phyloP scores from a whole-genome alignment of 2,329 filamentous ascomycete species.

The Dissoconium aciculare region DNA sequence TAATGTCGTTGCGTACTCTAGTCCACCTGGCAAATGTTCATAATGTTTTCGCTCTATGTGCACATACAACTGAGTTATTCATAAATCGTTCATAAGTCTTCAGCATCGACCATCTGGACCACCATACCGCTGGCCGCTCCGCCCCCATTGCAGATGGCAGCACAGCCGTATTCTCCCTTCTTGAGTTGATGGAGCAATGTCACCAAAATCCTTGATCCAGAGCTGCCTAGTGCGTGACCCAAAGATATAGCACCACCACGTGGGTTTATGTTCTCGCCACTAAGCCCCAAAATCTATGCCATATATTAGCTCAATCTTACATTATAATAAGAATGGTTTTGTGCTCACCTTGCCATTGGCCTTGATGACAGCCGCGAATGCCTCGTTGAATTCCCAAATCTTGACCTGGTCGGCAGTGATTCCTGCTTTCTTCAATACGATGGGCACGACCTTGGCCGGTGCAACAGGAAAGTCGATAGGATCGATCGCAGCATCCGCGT shows the following conservation, averaged over 20 bases:
- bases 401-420: slow-evolving; percentile 85
- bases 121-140: slow-evolving; percentile 84
- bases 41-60: no score
- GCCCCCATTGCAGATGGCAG: slow-evolving; percentile 92
- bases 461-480: slow-evolving; percentile 90
- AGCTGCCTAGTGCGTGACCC: slow-evolving; percentile 85
- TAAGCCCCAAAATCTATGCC: slow-evolving; percentile 60
- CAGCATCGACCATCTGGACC: slow-evolving; percentile 57
- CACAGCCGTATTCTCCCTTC: slow-evolving; percentile 84
- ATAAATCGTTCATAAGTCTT: slow-evolving; percentile 24
- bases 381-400: slow-evolving; percentile 97
- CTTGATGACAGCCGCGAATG: slow-evolving; percentile 88
- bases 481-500: slow-evolving; percentile 80
- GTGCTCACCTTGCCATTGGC: slow-evolving; percentile 69
- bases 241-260: slow-evolving; percentile 83
- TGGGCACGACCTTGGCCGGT: slow-evolving; percentile 78
- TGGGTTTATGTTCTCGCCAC: slow-evolving; percentile 68
- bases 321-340: no score
- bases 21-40: no score
- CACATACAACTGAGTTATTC: no score
- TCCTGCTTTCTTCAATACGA: slow-evolving; percentile 75
- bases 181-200: slow-evolving; percentile 84
- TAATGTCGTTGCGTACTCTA: no score
- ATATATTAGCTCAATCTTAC: no score
- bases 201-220: slow-evolving; percentile 77